These are phyloP conservation scores for Botrytis fragariae DNA, from an alignment of 2,329 filamentous ascomycete species.

Conservation along the genomic window DNA sequence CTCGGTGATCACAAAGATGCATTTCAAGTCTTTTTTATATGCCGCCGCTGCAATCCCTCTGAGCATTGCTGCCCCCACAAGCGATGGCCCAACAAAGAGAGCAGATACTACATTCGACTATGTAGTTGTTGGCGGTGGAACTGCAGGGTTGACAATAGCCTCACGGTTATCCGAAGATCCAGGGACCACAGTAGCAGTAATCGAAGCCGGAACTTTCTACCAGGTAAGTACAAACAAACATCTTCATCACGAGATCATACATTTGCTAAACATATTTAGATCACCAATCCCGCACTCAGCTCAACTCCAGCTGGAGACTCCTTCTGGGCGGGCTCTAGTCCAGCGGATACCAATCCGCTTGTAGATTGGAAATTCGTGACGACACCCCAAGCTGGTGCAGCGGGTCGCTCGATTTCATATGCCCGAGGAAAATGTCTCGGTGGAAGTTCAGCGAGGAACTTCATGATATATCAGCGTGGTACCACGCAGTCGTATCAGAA, in stretches of 20 bases:
- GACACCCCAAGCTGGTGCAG: not conserved
- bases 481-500: constrained; percentile 36
- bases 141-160: constrained; percentile 45
- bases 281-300: not conserved
- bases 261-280: not conserved
- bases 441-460: constrained; percentile 41
- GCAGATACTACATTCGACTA: constrained; percentile 39
- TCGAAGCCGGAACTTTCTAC: constrained; percentile 24
- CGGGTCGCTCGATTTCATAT: constrained; percentile 19
- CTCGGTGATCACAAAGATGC: not conserved
- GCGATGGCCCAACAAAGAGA: not conserved
- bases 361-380: constrained; percentile 10
- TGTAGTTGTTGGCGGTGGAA: constrained; percentile 47
- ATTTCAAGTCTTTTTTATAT: not conserved
- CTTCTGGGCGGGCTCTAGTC: constrained; percentile 8
- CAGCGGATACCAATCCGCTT: not conserved
- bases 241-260: not conserved
- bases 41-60: not conserved
- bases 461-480: constrained; percentile 31
- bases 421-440: constrained; percentile 40
- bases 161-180: constrained; percentile 60
- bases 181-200: constrained; percentile 22
- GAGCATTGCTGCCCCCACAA: not conserved
- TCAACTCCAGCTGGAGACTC: constrained; percentile 8
- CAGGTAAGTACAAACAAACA: not conserved